Conservation (phyloP, 148 eudicot species). For the Fagopyrum homotropicum region DNA sequence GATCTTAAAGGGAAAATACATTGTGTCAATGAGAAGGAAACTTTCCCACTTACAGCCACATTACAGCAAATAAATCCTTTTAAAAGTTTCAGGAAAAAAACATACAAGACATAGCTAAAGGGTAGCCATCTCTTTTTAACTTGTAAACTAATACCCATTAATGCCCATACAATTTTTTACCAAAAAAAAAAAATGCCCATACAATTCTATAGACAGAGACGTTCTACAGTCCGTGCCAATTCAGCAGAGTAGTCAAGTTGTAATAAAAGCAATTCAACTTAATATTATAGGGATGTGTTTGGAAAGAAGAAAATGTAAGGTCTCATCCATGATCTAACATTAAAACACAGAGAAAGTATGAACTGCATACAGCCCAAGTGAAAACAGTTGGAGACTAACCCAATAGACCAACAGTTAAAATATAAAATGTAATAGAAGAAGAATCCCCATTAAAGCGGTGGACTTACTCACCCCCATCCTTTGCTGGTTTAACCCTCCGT, state of each 20-base stretch:
- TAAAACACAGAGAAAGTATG: not conserved
- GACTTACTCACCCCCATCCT: slow-evolving; percentile 55
- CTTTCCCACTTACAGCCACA: not conserved
- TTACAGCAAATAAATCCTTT: not conserved
- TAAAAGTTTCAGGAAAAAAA: not conserved
- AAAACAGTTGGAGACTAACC: no score
- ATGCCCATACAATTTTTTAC: not conserved
- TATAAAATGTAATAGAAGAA: not conserved
- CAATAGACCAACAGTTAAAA: no score
- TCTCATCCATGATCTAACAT: not conserved
- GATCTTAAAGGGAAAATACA: slow-evolving; percentile 7
- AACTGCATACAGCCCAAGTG: not conserved
- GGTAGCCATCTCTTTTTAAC: not conserved
- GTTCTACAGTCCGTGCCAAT: not conserved
- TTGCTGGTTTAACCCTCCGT: slow-evolving; percentile 48
- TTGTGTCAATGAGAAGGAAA: not conserved
- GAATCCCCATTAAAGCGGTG: not conserved
- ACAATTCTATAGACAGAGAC: not conserved
- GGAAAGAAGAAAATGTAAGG: not conserved
- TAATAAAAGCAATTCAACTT: not conserved
- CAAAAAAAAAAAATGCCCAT: no score
- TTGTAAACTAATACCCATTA: not conserved
- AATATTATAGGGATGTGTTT: not conserved
- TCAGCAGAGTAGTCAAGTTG: no score
- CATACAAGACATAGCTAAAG: not conserved